phyloP scores from a whole-genome alignment of 2,329 filamentous ascomycete species.

The Madurella fahalii region DNA sequence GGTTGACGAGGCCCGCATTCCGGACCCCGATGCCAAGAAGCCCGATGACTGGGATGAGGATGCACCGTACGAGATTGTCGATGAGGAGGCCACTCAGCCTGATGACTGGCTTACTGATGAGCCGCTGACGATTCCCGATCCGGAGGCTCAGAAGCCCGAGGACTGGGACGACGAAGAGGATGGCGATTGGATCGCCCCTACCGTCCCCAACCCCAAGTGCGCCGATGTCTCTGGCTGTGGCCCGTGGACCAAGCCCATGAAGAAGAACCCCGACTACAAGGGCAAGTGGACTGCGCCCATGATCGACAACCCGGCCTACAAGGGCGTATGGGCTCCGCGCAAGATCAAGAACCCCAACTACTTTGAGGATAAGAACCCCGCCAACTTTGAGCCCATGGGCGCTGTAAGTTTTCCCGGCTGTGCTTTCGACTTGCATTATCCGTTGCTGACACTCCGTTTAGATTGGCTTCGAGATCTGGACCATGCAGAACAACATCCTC shows the following conservation, averaged over 20 bases:
- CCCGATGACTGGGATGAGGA: slow-evolving; percentile 99
- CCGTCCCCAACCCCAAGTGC: slow-evolving; percentile 93
- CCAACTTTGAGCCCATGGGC: slow-evolving; percentile 97
- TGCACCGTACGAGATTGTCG: slow-evolving; percentile 91
- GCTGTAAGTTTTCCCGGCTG: slow-evolving; percentile 61
- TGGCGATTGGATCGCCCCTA: slow-evolving; percentile 91
- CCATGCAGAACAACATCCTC: slow-evolving; percentile 97
- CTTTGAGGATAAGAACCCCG: slow-evolving; percentile 94
- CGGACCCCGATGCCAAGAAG: slow-evolving; percentile 91
- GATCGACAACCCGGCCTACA: slow-evolving; percentile 98
- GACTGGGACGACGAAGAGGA: slow-evolving; percentile 99
- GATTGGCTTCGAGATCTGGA: slow-evolving; percentile 99
- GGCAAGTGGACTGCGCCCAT: slow-evolving; percentile 93
- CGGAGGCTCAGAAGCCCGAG: slow-evolving; percentile 94
- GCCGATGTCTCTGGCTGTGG: slow-evolving; percentile 90
- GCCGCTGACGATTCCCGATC: slow-evolving; percentile 77
- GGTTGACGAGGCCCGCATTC: slow-evolving; percentile 89
- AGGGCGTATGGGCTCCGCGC: slow-evolving; percentile 88
- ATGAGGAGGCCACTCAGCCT: slow-evolving; percentile 85
- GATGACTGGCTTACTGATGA: slow-evolving; percentile 96
- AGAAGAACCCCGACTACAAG: slow-evolving; percentile 95
- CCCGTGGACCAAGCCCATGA: slow-evolving; percentile 86
- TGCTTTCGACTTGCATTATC: not conserved
- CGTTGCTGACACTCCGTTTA: slow-evolving; percentile 34
- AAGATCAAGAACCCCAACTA: slow-evolving; percentile 97